phyloP scores from a whole-genome alignment of 164 flowering plant genomes.

The Pachysandra terminalis region DNA sequence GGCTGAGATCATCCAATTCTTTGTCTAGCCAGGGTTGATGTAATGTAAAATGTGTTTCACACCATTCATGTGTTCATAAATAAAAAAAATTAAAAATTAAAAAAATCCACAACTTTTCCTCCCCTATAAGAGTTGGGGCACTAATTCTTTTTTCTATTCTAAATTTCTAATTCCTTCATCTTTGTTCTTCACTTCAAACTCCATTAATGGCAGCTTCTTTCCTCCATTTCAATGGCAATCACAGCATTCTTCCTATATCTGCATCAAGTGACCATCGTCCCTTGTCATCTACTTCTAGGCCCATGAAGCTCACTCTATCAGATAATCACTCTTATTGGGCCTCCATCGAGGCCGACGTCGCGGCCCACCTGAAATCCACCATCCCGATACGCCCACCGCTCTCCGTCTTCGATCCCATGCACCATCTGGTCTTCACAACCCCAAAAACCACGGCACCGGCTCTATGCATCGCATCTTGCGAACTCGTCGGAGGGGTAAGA shows the following conservation, averaged over 20 bases:
- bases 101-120: too few relatives aligned
- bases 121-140: too few relatives aligned
- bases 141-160: too few relatives aligned
- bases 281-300: background rate
- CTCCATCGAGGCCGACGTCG: constrained; percentile 38
- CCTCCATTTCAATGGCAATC: constrained; percentile 1
- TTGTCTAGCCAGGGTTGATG: too few relatives aligned
- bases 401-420: constrained; percentile 56
- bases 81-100: too few relatives aligned
- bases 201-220: constrained; percentile 11
- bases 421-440: constrained; percentile 46
- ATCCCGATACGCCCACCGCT: constrained; percentile 36
- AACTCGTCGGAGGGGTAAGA: constrained; percentile 58
- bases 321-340: constrained; percentile 36
- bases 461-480: constrained; percentile 57
- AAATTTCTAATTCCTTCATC: too few relatives aligned
- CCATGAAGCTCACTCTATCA: constrained; percentile 15
- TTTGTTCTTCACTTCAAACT: background rate
- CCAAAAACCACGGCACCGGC: constrained; percentile 54
- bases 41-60: too few relatives aligned
- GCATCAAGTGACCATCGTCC: constrained; percentile 17
- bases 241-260: background rate
- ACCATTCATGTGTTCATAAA: too few relatives aligned
- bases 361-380: constrained; percentile 36
- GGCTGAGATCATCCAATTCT: too few relatives aligned